Percentiles rank a stretch among this genome's conserved stretches.
Evolutionary conservation across 805 yeast genomes (phyloP).

Genomic region (Blastobotrys terrestris): DNA sequence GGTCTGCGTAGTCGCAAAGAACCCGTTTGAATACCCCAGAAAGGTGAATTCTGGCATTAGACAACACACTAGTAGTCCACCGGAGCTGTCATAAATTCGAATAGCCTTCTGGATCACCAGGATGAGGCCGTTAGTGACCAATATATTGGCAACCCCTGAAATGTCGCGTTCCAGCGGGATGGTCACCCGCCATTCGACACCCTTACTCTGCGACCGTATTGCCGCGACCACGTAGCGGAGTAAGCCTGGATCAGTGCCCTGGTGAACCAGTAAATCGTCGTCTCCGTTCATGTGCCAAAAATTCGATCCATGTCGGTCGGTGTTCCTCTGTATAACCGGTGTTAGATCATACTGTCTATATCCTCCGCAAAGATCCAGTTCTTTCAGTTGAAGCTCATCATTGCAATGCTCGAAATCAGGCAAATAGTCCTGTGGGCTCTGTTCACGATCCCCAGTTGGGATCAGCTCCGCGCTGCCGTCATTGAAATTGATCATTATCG

Average conservation of each 20-base stretch:
- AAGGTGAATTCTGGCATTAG: not conserved
- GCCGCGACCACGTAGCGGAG: not conserved
- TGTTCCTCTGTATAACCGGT: not conserved
- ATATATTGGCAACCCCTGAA: not conserved
- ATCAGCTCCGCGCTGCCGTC: not conserved
- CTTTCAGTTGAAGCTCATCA: not conserved
- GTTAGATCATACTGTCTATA: not conserved
- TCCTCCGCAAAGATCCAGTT: not conserved
- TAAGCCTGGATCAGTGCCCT: not conserved
- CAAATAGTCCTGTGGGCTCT: not conserved
- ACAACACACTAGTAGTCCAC: not conserved
- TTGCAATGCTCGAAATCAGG: not conserved
- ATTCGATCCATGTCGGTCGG: not conserved
- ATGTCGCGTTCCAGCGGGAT: not conserved
- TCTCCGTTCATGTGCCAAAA: not conserved
- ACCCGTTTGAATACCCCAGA: not conserved
- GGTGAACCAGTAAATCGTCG: not conserved
- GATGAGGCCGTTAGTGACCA: not conserved
- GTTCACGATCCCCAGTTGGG: not conserved
- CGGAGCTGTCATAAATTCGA: not conserved
- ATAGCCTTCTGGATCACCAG: not conserved
- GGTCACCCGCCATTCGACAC: not conserved
- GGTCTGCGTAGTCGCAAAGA: conserved; percentile 4
- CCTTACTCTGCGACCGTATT: not conserved
- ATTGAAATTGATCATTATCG: not conserved